Evolutionary conservation across 331 rosid genomes (phyloP).

Genomic region (Ulmus americana): DNA sequence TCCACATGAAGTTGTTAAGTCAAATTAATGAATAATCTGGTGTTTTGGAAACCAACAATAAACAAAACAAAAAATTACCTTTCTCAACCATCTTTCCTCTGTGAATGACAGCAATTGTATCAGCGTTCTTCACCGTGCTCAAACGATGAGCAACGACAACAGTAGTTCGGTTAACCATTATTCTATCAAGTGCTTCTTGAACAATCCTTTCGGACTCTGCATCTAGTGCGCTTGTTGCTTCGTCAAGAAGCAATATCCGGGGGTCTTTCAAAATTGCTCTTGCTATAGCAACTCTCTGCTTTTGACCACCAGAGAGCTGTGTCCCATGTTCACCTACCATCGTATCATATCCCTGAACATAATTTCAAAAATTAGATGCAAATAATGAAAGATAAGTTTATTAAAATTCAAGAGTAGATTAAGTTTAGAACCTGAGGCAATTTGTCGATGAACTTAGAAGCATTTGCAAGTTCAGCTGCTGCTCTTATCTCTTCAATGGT

Average conservation of each 20-base stretch:
- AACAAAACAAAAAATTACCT: constrained; percentile 32
- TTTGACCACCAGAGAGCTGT: constrained; percentile 77
- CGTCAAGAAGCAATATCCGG: constrained; percentile 68
- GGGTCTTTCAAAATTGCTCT: constrained; percentile 76
- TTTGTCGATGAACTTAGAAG: constrained; percentile 66
- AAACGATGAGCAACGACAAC: constrained; percentile 73
- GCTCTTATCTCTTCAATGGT: constrained; percentile 55
- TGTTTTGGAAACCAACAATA: not conserved
- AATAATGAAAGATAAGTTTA: not conserved
- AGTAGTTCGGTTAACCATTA: constrained; percentile 72
- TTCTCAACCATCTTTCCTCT: constrained; percentile 71
- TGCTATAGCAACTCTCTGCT: constrained; percentile 74
- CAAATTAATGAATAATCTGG: not conserved
- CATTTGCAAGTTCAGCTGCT: constrained; percentile 76
- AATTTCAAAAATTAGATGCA: constrained; percentile 1
- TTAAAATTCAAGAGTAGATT: not conserved
- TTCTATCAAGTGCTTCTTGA: constrained; percentile 73
- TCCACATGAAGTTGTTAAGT: not conserved
- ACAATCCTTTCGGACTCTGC: constrained; percentile 78
- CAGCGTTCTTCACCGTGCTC: constrained; percentile 73
- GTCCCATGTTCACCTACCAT: constrained; percentile 86
- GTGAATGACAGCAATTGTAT: constrained; percentile 68
- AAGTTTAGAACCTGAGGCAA: constrained; percentile 55
- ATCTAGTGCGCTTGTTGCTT: constrained; percentile 85
- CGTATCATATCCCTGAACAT: constrained; percentile 53